phyloP scores from a whole-genome alignment of 208 protist species.

The Wallacemonas collosoma region DNA sequence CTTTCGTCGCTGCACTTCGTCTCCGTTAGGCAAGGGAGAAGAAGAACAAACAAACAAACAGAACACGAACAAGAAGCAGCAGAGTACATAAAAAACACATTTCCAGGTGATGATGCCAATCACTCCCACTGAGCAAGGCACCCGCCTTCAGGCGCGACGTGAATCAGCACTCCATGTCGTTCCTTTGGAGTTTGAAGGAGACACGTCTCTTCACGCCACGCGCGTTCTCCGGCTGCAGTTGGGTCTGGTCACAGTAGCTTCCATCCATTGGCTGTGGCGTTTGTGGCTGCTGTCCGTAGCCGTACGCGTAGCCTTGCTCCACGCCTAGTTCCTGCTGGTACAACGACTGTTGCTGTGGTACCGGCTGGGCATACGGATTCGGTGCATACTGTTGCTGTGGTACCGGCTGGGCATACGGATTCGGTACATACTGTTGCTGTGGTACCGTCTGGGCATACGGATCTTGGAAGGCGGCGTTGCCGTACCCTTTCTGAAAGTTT shows the following conservation, averaged over 20 bases:
- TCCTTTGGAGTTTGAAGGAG: neutral
- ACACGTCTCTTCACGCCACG: neutral
- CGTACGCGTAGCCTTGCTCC: neutral
- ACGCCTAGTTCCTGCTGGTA: neutral
- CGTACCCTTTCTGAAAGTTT: neutral
- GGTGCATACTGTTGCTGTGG: neutral
- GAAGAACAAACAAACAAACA: conserved; percentile 10
- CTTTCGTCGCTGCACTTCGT: neutral
- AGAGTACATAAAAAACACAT: no score
- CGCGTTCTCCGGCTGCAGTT: neutral
- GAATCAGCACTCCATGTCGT: no score
- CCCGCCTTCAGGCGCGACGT: no score
- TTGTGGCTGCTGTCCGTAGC: neutral
- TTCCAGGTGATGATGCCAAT: no score
- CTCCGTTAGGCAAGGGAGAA: neutral
- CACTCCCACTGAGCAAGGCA: no score
- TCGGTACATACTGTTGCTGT: neutral
- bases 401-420: conserved; percentile 1
- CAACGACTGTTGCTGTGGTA: neutral
- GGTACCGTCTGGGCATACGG: neutral
- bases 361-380: neutral
- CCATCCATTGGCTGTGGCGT: neutral
- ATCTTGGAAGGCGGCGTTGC: conserved; percentile 1
- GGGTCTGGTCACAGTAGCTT: neutral
- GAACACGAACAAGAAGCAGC: neutral